These are phyloP conservation scores for Friedmanniomyces simplex DNA, from an alignment of 495 filamentous ascomycete species.

Conservation along the genomic window DNA sequence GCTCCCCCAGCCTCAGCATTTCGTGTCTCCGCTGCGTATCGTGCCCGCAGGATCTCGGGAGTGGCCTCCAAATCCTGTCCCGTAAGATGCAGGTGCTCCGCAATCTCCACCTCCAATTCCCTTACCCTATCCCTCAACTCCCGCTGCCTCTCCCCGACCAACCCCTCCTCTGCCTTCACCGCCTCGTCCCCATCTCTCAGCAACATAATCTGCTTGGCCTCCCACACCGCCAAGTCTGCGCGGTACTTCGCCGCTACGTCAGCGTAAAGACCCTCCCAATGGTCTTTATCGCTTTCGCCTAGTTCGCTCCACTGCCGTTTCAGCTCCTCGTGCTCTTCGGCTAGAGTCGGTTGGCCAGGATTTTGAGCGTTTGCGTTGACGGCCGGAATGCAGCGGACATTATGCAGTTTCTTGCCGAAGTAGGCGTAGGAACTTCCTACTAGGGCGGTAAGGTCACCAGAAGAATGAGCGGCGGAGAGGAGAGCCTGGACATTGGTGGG, in stretches of 20 bases:
- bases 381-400: neutral
- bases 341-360: neutral
- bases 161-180: neutral
- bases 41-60: neutral
- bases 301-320: neutral
- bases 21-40: neutral
- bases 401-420: neutral
- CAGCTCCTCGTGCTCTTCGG: constrained; percentile 7
- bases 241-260: constrained; percentile 1
- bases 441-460: neutral
- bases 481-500: neutral
- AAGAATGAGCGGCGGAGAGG: neutral
- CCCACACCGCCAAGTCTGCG: constrained; percentile 6
- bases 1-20: neutral
- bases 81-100: constrained; percentile 1
- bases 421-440: neutral
- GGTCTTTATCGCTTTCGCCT: neutral
- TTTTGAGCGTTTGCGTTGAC: neutral
- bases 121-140: constrained; percentile 1
- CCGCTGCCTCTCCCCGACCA: neutral
- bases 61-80: neutral
- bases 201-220: constrained; percentile 1
- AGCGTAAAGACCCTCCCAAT: constrained; percentile 9
- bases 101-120: constrained; percentile 8
- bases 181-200: neutral